Base-by-base conservation (phyloP, 2,329 filamentous ascomycete species). In the Lithohypha guttulata region DNA sequence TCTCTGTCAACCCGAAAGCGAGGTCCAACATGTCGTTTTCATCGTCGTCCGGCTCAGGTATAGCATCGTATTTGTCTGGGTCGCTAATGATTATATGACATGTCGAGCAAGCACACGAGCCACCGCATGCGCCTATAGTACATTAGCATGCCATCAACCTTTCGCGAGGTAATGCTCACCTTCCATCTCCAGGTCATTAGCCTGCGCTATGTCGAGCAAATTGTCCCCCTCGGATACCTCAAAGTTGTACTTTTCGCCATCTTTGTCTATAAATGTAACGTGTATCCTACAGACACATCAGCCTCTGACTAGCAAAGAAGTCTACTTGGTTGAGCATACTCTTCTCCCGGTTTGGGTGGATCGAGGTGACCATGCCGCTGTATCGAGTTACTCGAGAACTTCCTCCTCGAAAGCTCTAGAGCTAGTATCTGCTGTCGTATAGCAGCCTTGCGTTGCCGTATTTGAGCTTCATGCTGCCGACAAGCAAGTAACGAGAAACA, bases 151-250 rank as follows among this genome's bases (percentile, higher is more conserved):
- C 17, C n/a, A 3, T 32, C 47, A n/a, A n/a, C n/a, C n/a, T n/a
- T n/a, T n/a, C n/a, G n/a, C n/a, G n/a, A 25, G n/a, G 26, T 6
- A 28, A 10, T 26, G 36, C 42, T 34, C 57, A 73, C 75, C 87
- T 69, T 98, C 91, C 89, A 98, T 96, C 61, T 98, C 91, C 28
- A 98, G 68, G 56, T 96, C 89, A 61, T 96, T 76, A 31, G 82
- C 84, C 59, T 95, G 89, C 15, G 89, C 91, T 55, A 98, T 89
- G 55, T 96, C 89, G 39, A 98, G 71, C 39, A 98, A 69, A 60
- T 98, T 98, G 62, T 94, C 86, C 34, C 91, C 91, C 52, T 82
- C 77, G 10, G 76, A 69, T 6, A 95, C 89, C 43, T 81, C 77
- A 53, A 95, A 76, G 44, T 80, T 84, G 59, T 84, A 72, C 49